phyloP scores from a whole-genome alignment of 257 asterid genomes.

The Solanum etuberosum region DNA sequence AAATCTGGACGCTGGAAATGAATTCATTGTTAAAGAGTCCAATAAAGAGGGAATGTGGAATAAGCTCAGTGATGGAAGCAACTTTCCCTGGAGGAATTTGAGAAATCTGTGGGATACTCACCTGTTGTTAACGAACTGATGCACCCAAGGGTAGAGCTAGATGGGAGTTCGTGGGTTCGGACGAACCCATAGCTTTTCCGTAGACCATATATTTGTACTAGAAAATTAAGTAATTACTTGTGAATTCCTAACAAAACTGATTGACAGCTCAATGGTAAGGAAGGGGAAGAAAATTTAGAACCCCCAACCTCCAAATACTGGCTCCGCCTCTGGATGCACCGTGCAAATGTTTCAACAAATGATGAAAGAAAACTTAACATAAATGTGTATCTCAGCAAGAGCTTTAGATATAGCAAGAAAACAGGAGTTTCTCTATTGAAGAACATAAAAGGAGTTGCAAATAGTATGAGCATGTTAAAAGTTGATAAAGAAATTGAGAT shows the following conservation, averaged over 20 bases:
- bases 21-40: constrained; percentile 13
- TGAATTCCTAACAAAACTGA: too few species aligned
- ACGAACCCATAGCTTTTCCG: too few species aligned
- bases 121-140: constrained; percentile 13
- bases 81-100: constrained; percentile 15
- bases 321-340: too few species aligned
- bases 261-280: too few species aligned
- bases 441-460: constrained; percentile 11
- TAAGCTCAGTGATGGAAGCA: constrained; percentile 16
- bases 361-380: background rate
- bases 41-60: constrained; percentile 17
- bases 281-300: too few species aligned
- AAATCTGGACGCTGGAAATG: constrained; percentile 16
- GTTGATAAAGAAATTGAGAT: background rate
- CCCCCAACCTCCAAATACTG: too few species aligned
- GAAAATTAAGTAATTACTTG: too few species aligned
- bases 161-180: too few species aligned
- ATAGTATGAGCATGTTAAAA: background rate
- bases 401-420: constrained; percentile 9
- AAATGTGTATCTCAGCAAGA: constrained; percentile 7
- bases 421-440: background rate
- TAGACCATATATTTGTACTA: too few species aligned
- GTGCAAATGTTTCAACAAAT: background rate
- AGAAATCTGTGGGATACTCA: constrained; percentile 8
- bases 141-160: too few species aligned